Percentiles rank a stretch among this genome's conserved stretches.
These are phyloP conservation scores for Blastocystis hominis DNA, from an alignment of 352 stramenopile species.

Conservation along the genomic window DNA sequence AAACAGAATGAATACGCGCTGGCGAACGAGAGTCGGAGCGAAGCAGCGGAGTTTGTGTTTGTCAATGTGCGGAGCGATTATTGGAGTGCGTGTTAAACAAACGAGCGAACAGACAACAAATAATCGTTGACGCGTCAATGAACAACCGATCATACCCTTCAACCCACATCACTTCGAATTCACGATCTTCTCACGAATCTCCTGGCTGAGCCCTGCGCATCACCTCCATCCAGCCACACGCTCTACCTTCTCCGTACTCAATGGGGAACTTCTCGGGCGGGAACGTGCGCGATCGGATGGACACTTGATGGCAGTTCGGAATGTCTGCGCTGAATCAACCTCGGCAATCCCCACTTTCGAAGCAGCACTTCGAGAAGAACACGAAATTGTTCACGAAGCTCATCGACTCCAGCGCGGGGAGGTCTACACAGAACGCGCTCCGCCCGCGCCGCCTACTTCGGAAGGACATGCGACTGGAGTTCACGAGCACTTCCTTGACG, in stretches of 20 bases:
- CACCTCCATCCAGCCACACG: neutral
- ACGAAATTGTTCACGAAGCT: conserved; percentile 42
- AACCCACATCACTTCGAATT: neutral
- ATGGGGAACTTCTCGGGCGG: neutral
- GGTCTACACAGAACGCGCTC: neutral
- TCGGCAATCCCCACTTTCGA: neutral
- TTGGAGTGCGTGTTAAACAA: neutral
- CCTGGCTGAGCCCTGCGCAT: neutral
- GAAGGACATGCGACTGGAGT: conserved; percentile 10
- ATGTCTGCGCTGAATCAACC: neutral
- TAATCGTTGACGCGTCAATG: neutral
- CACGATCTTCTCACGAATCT: neutral
- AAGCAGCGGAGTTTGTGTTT: conserved; percentile 20
- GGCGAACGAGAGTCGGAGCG: neutral
- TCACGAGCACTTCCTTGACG: neutral
- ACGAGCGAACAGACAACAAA: neutral
- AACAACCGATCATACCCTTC: neutral
- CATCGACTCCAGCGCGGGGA: neutral
- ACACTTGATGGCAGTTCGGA: neutral
- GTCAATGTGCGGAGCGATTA: conserved; percentile 24
- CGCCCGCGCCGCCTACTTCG: neutral
- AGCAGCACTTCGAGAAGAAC: neutral
- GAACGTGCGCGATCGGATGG: neutral
- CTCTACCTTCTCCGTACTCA: conserved; percentile 5
- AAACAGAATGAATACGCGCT: conserved; percentile 37